Base-by-base conservation (phyloP, 2,329 filamentous ascomycete species). In the Pezicula carpinea region DNA sequence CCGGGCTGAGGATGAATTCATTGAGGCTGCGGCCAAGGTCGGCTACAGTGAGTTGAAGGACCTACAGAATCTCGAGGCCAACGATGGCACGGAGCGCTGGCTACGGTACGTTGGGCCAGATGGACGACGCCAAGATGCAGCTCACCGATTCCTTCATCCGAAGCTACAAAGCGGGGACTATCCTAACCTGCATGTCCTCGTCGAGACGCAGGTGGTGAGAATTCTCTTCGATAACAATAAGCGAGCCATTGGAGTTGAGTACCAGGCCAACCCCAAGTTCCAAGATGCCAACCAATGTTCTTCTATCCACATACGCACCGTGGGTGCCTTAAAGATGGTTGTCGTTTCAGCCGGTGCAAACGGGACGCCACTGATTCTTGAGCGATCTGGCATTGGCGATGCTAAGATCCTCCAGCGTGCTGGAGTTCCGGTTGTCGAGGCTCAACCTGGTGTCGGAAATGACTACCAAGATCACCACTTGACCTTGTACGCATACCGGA, bases 371-470 rank as follows among this genome's bases (percentile, higher is more conserved):
- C 43, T 49, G 23, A 67, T 85, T 0, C 70, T 85, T 0, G 78
- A 85, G 58, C 66, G 80, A 21, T 85, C 81, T 0, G 81, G 82
- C 5, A 52, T 85, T 1, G 79, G 78, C 14, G 63, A 67, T 33
- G 61, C 68, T 1, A 63, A 69, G 1, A 54, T 79, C 3, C 69
- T 83, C 1, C 52, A 66, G 15, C 60, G 60, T 10, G 68, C 70
- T 0, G 69, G 67, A 0, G 66, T 80, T 2, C 64, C 69, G 0
- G 54, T 72, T 3, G 55, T 72, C 2, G 63, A 69, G 2, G 64
- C 73, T 23, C 57, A 77, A 2, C 70, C 72, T 1, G 73, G 72
- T 5, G 75, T 80, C 0, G 75, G 78, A 2, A 55, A 69, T 6
- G 69, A 74, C 38, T 75, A 77, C 49, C 69, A 77, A 53, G 77